Conservation (phyloP, 208 protist genomes). For the Trypanosoma theileri region DNA sequence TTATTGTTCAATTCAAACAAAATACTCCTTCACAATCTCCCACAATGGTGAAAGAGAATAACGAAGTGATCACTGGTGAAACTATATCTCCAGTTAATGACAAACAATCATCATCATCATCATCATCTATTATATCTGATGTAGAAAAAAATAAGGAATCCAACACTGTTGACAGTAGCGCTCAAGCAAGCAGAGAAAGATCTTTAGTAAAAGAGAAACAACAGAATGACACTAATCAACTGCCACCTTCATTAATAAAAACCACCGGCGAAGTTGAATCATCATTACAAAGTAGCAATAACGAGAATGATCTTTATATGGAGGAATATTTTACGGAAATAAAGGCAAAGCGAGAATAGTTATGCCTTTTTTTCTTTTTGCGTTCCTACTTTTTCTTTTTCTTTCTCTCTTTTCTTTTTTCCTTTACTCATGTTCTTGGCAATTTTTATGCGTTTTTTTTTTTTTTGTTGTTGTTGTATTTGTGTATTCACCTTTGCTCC, state of each 20-base stretch:
- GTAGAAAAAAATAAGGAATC: too few relatives aligned
- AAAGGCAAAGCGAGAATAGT: conserved; percentile 7
- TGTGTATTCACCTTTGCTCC: too few relatives aligned
- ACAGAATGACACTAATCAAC: too few relatives aligned
- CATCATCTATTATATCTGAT: too few relatives aligned
- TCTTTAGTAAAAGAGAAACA: too few relatives aligned
- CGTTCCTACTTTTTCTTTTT: conserved; percentile 15
- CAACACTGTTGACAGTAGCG: too few relatives aligned
- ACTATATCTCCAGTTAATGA: too few relatives aligned
- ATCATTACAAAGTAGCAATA: neutral
- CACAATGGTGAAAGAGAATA: neutral
- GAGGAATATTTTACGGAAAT: neutral
- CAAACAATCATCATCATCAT: too few relatives aligned
- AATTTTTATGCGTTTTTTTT: neutral
- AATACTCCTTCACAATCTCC: conserved; percentile 4
- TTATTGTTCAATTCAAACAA: conserved; percentile 87
- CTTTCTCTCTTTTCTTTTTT: conserved; percentile 16
- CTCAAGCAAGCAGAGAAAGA: too few relatives aligned
- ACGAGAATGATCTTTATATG: too few relatives aligned
- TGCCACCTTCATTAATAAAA: too few relatives aligned
- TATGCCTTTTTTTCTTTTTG: conserved; percentile 25
- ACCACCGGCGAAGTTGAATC: neutral
- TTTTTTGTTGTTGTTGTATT: neutral
- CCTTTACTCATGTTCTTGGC: neutral
- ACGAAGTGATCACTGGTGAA: neutral